Evolutionary conservation across 176 grass and related monocot species (phyloP), one percentile per base, ranked within the genome.

Genomic region (Panicum miliaceum): DNA sequence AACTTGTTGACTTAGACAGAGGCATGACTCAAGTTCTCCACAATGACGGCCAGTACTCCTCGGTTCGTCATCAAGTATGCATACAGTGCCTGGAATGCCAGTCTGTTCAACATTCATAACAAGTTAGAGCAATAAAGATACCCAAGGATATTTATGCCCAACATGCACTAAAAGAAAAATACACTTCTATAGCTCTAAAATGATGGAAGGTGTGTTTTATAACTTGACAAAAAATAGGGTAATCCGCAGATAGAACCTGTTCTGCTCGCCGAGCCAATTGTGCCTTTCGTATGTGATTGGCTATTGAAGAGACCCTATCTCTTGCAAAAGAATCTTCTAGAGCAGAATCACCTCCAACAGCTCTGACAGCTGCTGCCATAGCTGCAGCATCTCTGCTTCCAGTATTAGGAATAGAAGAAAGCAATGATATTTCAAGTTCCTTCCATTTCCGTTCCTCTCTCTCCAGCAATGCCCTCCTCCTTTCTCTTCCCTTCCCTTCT

Each of bases 371-470:
- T 86, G 96, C 93, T n/a, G 96, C 89, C 96, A 99, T 96, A 62
- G 96, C 96, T 19, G 92, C 96, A 90, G 96, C 96, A 85, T 99
- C 96, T 86, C 96, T 88, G 79, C 91, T 99, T 77, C 96, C 96
- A 78, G 90, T 94, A 86, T 99, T 92, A 61, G 96, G 93, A 79
- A 99, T 96, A 79, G 91, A 92, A 76, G 96, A 93, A 51, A 99
- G 80, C 71, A 99, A 74, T 71, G 96, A 99, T 76, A 86, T 93
- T 77, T 99, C 96, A 64, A 99, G 94, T 76, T 99, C 96, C 82
- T 99, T 99, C 96, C 96, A 99, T 81, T 99, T 99, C 9, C 96
- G 89, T 72, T 96, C 96, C 88, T 99, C 96, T 87, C 77, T 99
- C 84, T 99, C 93, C 84, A 99, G 58, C 68, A 99, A 84, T 70